A percentile compares a stretch with the other conserved stretches of the same genome.
phyloP scores from a whole-genome alignment of 192 early-diverging fungal species.

The Coemansia sp. region DNA sequence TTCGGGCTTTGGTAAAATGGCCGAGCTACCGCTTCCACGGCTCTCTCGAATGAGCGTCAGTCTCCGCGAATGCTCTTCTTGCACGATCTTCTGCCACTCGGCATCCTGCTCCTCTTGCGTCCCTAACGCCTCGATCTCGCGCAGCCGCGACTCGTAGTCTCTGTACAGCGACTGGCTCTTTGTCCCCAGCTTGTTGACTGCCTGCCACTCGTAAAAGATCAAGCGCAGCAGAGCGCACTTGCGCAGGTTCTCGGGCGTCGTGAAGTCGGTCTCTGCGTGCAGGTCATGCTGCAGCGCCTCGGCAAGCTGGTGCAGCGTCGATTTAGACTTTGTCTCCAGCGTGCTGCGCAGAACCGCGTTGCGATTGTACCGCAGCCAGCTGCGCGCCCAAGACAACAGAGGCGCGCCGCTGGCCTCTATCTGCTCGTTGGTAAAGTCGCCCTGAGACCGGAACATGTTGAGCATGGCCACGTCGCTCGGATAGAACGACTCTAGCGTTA shows the following conservation, averaged over 20 bases:
- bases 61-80: conserved; percentile 32
- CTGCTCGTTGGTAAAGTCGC: conserved; percentile 42
- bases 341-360: conserved; percentile 47
- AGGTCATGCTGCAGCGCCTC: conserved; percentile 50
- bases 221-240: conserved; percentile 42
- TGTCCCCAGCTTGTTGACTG: conserved; percentile 38
- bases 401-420: conserved; percentile 31
- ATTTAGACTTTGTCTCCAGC: conserved; percentile 38
- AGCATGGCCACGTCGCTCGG: conserved; percentile 51
- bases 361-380: conserved; percentile 52
- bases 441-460: conserved; percentile 34
- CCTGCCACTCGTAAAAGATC: conserved; percentile 47
- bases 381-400: conserved; percentile 52
- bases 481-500: conserved; percentile 54
- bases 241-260: conserved; percentile 22
- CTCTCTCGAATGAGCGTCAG: conserved; percentile 36
- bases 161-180: conserved; percentile 51
- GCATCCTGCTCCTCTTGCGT: conserved; percentile 38
- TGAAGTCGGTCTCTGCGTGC: conserved; percentile 34
- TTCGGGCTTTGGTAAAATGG: conserved; percentile 19
- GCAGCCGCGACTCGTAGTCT: conserved; percentile 43
- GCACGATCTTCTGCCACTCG: conserved; percentile 26
- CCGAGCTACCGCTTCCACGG: conserved; percentile 18
- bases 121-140: conserved; percentile 40
- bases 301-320: conserved; percentile 30